A percentile compares a stretch with the other conserved stretches of the same genome.
These are phyloP conservation scores for Cadophora gregata DNA, from an alignment of 2,329 filamentous ascomycete genomes.

Conservation along the genomic window DNA sequence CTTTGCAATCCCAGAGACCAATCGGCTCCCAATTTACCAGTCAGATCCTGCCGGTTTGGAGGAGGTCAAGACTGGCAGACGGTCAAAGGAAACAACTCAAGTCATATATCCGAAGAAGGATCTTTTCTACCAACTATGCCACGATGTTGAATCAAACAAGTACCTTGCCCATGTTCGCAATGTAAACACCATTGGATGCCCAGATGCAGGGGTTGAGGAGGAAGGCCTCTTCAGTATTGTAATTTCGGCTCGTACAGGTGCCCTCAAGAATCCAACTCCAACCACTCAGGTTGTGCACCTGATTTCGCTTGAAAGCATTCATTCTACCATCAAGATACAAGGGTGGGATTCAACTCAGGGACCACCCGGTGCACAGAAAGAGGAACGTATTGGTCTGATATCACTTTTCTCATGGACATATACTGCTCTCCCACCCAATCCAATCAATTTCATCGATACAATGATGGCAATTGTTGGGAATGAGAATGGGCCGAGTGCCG, in stretches of 20 bases:
- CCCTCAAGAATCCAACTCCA: conserved; percentile 39
- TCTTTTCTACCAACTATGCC: not conserved
- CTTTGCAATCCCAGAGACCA: not conserved
- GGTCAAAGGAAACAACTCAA: not conserved
- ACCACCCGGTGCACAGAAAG: not conserved
- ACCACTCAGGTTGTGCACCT: conserved; percentile 47
- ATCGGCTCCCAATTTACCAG: not conserved
- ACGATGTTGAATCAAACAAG: not conserved
- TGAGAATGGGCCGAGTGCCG: not conserved
- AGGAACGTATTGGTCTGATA: conserved; percentile 39
- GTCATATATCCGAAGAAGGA: conserved; percentile 5
- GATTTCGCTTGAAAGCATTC: conserved; percentile 47
- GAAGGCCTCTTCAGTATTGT: conserved; percentile 46
- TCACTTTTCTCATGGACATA: conserved; percentile 52
- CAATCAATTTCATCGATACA: conserved; percentile 45
- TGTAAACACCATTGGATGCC: conserved; percentile 49
- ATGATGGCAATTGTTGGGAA: conserved; percentile 32
- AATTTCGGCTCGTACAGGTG: conserved; percentile 46
- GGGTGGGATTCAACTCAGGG: not conserved
- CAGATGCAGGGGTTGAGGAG: conserved; percentile 46
- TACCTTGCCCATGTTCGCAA: conserved; percentile 47
- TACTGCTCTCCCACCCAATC: conserved; percentile 43
- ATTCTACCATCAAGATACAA: conserved; percentile 38
- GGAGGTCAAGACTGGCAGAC: not conserved
- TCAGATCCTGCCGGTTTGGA: not conserved